Conservation (phyloP, 805 yeast species). For the Osmozyma mogii region DNA sequence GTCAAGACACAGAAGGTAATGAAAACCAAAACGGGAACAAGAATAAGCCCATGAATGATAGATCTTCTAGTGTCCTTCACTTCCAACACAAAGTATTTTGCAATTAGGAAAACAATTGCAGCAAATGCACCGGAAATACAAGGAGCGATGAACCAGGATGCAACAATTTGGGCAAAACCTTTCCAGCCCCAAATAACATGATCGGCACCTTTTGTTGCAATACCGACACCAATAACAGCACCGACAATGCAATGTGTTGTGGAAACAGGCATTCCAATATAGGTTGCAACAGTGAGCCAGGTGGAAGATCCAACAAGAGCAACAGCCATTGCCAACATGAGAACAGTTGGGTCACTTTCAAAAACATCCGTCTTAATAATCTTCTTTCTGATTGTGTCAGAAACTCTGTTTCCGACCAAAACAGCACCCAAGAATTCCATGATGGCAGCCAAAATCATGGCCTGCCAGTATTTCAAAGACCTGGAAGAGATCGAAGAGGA, state of each 20-base stretch:
- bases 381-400: constrained; percentile 63
- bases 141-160: constrained; percentile 80
- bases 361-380: constrained; percentile 48
- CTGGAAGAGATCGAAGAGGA: constrained; percentile 71
- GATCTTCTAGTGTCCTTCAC: constrained; percentile 36
- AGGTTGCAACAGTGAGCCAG: constrained; percentile 64
- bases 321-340: constrained; percentile 68
- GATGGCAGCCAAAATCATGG: constrained; percentile 61
- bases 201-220: constrained; percentile 60
- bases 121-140: constrained; percentile 59
- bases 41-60: constrained; percentile 45
- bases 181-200: constrained; percentile 69
- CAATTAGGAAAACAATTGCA: constrained; percentile 46
- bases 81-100: constrained; percentile 57
- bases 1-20: constrained; percentile 55
- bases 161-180: constrained; percentile 65
- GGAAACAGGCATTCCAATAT: constrained; percentile 69
- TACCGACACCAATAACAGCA: constrained; percentile 65
- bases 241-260: constrained; percentile 78
- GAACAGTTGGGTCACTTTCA: constrained; percentile 52
- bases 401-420: constrained; percentile 64
- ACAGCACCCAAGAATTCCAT: constrained; percentile 74
- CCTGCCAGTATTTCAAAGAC: constrained; percentile 65
- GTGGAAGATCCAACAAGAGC: constrained; percentile 66
- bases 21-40: constrained; percentile 57